These are phyloP conservation scores for Leccinum variicolor DNA, from an alignment of 768 basidiomycete genomes.

Conservation along the genomic window DNA sequence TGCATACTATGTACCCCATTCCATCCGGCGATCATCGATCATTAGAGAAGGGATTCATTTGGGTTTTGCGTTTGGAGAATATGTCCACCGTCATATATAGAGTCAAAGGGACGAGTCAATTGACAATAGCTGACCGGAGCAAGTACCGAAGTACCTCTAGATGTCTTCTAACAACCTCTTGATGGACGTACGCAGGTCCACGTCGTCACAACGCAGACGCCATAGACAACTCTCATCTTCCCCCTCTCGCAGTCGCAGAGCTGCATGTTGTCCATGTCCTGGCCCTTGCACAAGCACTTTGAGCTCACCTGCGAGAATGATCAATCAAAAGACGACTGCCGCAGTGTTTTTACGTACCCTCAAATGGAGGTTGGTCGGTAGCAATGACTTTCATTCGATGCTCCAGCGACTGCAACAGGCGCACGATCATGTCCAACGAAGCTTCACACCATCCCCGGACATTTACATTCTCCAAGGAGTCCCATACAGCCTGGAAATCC, in stretches of 20 bases:
- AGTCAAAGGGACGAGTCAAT: too few species aligned
- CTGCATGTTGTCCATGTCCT: slow-evolving; percentile 26
- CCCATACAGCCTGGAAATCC: slow-evolving; percentile 62
- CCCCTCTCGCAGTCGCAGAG: slow-evolving; percentile 56
- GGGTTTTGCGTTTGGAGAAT: too few species aligned
- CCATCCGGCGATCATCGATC: too few species aligned
- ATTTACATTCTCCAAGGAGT: slow-evolving; percentile 40
- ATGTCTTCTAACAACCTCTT: slow-evolving; percentile 39
- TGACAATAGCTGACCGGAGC: too few species aligned
- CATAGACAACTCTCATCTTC: slow-evolving; percentile 74
- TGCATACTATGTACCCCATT: too few species aligned
- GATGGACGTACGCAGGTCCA: slow-evolving; percentile 40
- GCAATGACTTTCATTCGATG: slow-evolving; percentile 48
- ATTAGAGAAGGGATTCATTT: too few species aligned
- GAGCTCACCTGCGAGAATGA: slow-evolving; percentile 50
- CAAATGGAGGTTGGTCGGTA: slow-evolving; percentile 54
- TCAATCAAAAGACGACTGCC: neutral
- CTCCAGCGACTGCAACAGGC: slow-evolving; percentile 49
- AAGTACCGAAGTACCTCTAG: neutral
- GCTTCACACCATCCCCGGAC: slow-evolving; percentile 69
- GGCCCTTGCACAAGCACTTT: slow-evolving; percentile 50
- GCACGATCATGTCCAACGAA: slow-evolving; percentile 51
- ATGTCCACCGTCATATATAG: rapidly evolving
- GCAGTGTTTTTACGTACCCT: slow-evolving; percentile 40
- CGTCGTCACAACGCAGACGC: slow-evolving; percentile 57